Percentiles rank a stretch among this genome's conserved stretches.
Conservation (phyloP, 2,329 filamentous ascomycete genomes). For the Penicillium digitatum region DNA sequence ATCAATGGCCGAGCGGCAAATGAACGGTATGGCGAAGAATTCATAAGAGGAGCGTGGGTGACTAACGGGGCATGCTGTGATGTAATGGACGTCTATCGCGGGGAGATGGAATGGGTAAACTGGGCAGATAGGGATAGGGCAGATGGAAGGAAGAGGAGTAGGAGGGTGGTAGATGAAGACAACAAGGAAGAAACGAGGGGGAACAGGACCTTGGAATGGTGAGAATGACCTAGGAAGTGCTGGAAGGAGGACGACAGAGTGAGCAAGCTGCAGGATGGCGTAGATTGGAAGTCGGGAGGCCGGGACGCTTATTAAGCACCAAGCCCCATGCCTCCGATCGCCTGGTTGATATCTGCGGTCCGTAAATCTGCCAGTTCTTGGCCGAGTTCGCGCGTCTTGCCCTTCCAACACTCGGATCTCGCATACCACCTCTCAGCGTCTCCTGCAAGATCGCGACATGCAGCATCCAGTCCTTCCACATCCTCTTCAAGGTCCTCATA, state of each 20-base stretch:
- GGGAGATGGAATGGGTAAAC: neutral
- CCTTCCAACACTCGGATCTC: neutral
- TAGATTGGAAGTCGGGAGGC: neutral
- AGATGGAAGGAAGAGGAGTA: neutral
- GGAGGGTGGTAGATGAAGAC: neutral
- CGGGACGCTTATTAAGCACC: neutral
- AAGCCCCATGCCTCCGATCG: neutral
- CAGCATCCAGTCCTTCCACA: too few relatives aligned
- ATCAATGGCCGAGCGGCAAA: slow-evolving; percentile 38
- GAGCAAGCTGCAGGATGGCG: neutral
- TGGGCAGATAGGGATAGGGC: neutral
- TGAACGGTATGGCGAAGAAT: slow-evolving; percentile 29
- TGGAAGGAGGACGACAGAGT: neutral
- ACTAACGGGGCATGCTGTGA: slow-evolving; percentile 2
- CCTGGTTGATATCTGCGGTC: neutral
- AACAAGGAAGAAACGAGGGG: neutral
- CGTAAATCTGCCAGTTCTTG: neutral
- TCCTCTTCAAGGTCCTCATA: neutral
- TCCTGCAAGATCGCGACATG: neutral
- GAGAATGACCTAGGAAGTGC: neutral
- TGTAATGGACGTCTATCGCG: neutral
- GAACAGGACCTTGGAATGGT: too few relatives aligned
- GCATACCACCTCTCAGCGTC: too few relatives aligned
- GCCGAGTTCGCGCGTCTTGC: neutral
- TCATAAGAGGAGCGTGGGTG: slow-evolving; percentile 19